phyloP scores from a whole-genome alignment of 495 filamentous ascomycete species.

The Aspergillus bertholletiae region DNA sequence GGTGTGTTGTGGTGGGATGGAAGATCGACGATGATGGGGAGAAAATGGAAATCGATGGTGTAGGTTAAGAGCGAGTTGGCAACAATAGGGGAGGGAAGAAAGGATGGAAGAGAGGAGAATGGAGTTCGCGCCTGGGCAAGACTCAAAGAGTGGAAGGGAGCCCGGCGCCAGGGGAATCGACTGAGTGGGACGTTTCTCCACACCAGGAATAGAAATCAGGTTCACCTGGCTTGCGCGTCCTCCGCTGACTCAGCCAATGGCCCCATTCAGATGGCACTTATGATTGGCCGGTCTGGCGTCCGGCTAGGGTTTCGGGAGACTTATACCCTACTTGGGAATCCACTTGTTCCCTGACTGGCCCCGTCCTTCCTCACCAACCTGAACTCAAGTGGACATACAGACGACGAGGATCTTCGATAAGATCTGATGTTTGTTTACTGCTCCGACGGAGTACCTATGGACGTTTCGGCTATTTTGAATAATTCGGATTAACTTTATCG shows the following conservation, averaged over 20 bases:
- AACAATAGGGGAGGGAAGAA: conserved; percentile 1
- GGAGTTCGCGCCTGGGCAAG: not conserved
- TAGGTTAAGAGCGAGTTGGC: not conserved
- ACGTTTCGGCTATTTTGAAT: not conserved
- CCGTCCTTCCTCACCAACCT: not conserved
- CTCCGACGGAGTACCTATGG: not conserved
- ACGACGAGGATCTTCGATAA: conserved; percentile 12
- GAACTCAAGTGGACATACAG: not conserved
- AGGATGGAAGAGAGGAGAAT: not conserved
- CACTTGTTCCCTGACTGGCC: conserved; percentile 3
- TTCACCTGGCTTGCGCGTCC: conserved; percentile 37
- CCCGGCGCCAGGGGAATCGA: conserved; percentile 13
- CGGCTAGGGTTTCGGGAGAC: conserved; percentile 4
- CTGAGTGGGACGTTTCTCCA: conserved; percentile 10
- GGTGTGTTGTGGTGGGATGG: not conserved
- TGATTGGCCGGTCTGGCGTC: conserved; percentile 2
- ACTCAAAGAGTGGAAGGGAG: conserved; percentile 2
- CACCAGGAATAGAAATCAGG: conserved; percentile 31
- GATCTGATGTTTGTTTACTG: conserved; percentile 8
- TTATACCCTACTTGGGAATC: conserved; percentile 7
- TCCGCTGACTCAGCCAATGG: conserved; percentile 30
- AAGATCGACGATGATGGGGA: not conserved
- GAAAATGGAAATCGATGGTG: not conserved
- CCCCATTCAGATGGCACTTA: not conserved
- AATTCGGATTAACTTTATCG: not conserved